phyloP scores from a whole-genome alignment of 768 basidiomycete species.

The Phlegmacium glaucopus region DNA sequence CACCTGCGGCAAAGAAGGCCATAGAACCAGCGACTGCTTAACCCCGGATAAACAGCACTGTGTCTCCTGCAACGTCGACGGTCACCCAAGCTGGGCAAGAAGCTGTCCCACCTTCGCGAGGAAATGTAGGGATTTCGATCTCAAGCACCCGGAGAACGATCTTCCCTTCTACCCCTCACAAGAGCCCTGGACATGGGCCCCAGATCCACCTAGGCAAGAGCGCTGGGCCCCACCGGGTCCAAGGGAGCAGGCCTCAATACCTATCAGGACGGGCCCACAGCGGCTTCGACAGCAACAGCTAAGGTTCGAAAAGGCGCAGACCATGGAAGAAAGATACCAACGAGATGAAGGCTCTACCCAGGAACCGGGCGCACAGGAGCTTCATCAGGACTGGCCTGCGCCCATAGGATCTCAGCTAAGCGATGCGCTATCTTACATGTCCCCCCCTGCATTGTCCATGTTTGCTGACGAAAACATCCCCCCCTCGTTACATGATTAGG shows the following conservation, averaged over 20 bases:
- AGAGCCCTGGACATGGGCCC: background rate
- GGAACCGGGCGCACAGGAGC: too few species aligned
- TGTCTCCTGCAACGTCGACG: conserved; percentile 9
- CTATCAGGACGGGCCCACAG: background rate
- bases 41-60: conserved; percentile 2
- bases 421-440: too few species aligned
- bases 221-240: background rate
- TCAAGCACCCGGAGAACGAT: conserved; percentile 12
- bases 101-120: too few species aligned
- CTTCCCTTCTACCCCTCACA: conserved; percentile 13
- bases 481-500: background rate
- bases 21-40: conserved; percentile 6
- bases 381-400: too few species aligned
- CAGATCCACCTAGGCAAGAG: background rate
- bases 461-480: background rate
- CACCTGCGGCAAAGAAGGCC: conserved; percentile 7
- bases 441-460: background rate
- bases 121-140: conserved; percentile 7
- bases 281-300: too few species aligned
- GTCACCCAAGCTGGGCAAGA: conserved; percentile 20
- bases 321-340: too few species aligned
- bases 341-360: too few species aligned
- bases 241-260: background rate
- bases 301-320: too few species aligned
- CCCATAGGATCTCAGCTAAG: too few species aligned